Evolutionary conservation across 2,329 filamentous ascomycete species (phyloP).

Genomic region (Elsinoe arachidis): DNA sequence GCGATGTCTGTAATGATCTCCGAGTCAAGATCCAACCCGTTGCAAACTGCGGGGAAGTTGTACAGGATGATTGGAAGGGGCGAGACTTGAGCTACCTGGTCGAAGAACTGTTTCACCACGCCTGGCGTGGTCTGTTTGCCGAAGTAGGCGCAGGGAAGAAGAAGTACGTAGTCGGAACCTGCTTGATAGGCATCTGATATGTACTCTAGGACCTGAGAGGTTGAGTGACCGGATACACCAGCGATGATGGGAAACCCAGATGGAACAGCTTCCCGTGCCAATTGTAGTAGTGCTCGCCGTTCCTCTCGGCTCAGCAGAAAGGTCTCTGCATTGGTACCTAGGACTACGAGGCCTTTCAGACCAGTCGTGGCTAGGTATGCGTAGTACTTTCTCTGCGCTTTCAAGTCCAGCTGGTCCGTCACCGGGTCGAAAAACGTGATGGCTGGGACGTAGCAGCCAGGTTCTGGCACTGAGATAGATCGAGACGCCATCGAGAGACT

Average conservation of each 20-base stretch:
- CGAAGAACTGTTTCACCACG: slow-evolving; percentile 53
- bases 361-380: slow-evolving; percentile 35
- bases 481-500: too few relatives aligned
- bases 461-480: not conserved
- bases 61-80: slow-evolving; percentile 55
- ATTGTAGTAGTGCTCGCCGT: slow-evolving; percentile 38
- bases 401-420: slow-evolving; percentile 33
- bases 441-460: slow-evolving; percentile 25
- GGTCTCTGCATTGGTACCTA: slow-evolving; percentile 41
- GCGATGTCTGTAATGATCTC: slow-evolving; percentile 53
- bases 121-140: slow-evolving; percentile 51
- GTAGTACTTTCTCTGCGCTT: slow-evolving; percentile 36
- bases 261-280: slow-evolving; percentile 47
- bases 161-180: slow-evolving; percentile 53
- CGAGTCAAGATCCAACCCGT: slow-evolving; percentile 59
- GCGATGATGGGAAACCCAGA: slow-evolving; percentile 52
- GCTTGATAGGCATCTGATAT: slow-evolving; percentile 51
- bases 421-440: slow-evolving; percentile 39
- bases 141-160: slow-evolving; percentile 58
- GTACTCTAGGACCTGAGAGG: slow-evolving; percentile 53
- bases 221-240: slow-evolving; percentile 57
- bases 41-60: slow-evolving; percentile 60
- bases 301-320: slow-evolving; percentile 39
- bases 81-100: slow-evolving; percentile 45
- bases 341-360: slow-evolving; percentile 38